Evolutionary conservation across 2,329 filamentous ascomycete species (phyloP), one percentile per base, ranked within the genome.

Genomic region (Aspergillus sp.): DNA sequence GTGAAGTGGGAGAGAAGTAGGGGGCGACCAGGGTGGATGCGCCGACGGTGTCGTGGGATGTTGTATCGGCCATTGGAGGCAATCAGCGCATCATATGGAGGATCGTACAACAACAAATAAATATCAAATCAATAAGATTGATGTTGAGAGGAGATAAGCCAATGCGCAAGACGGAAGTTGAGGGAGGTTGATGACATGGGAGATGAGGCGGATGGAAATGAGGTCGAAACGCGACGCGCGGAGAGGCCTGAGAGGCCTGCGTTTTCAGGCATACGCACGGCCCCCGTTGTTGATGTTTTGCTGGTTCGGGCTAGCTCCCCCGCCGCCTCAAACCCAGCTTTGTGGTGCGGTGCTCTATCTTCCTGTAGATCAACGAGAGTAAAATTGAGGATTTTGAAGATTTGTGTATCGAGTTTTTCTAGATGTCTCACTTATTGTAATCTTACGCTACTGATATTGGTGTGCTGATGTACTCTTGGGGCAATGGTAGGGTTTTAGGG

Each of bases 1-100:
- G 76, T 1, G 76, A 77, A 0, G 76, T 76, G 23, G 74, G 72
- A 67, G 77, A 76, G 50, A 74, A 76, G 3, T 72, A 65, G 15
- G 77, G 76, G 4, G 72, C 78, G 13, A 69, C 72, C 22, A 79
- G 64, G 9, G 76, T 76, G 6, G 77, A 80, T 47, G 76, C 70
- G 47, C 77, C 77, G 59, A 80, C 72, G 7, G 76, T 79, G 58
- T 80, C 78, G 65, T 80, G 78, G 54, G 77, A 74, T 56, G 76
- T 73, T 52, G 76, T 70, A 66, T 75, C 71, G 46, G 73, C 72
- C 77, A 79, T 79, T 63, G 53, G 71, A 64, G 62, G 41, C 55
- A 28, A 17, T 54, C 22, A 53, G 7, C 45, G 22, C 59, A 58
- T 61, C 28, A 59, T 31, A 54, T 58, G 49, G 45, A 19, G 28